These are phyloP conservation scores for Anisodus tanguticus DNA, from an alignment of 257 asterid genomes.

Conservation along the genomic window DNA sequence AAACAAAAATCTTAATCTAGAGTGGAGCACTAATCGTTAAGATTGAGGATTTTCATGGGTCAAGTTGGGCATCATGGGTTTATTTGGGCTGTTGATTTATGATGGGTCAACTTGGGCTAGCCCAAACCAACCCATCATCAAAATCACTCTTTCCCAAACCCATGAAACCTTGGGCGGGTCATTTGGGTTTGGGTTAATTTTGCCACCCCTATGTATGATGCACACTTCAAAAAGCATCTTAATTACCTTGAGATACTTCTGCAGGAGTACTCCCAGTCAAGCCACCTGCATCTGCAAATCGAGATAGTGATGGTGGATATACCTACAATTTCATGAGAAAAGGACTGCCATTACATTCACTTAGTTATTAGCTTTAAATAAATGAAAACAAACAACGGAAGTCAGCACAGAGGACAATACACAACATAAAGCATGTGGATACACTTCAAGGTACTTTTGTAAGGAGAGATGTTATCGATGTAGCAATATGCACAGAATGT, in stretches of 20 bases:
- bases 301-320: slow-evolving; percentile 77
- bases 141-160: too few species aligned
- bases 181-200: too few species aligned
- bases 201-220: background rate
- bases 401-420: background rate
- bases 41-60: too few species aligned
- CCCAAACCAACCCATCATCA: too few species aligned
- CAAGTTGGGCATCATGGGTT: too few species aligned
- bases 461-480: background rate
- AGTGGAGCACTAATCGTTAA: too few species aligned
- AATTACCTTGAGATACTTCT: slow-evolving; percentile 81
- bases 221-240: slow-evolving; percentile 31
- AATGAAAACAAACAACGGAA: background rate
- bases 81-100: too few species aligned
- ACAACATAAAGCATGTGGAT: slow-evolving; percentile 20
- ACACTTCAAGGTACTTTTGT: background rate
- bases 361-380: background rate
- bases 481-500: slow-evolving; percentile 20
- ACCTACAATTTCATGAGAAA: slow-evolving; percentile 51
- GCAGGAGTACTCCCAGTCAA: slow-evolving; percentile 79
- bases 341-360: slow-evolving; percentile 22
- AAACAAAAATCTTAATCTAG: too few species aligned
- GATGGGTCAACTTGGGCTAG: too few species aligned
- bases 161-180: too few species aligned
- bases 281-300: slow-evolving; percentile 88